Percentiles rank a stretch among this genome's conserved stretches.
phyloP scores from a whole-genome alignment of 768 basidiomycete genomes.

The Lactifluus subvellereus region DNA sequence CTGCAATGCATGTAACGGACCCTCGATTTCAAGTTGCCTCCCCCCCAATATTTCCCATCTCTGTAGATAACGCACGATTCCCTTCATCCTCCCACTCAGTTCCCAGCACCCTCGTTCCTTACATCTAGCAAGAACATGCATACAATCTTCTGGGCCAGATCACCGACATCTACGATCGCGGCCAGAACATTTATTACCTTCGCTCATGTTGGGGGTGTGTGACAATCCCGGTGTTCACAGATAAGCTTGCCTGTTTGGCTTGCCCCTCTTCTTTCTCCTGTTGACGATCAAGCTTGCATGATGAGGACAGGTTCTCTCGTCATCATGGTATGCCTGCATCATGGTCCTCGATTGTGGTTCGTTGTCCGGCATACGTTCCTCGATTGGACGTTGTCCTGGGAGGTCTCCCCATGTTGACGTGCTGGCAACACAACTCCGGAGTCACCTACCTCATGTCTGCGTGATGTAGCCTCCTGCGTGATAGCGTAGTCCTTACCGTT shows the following conservation, averaged over 20 bases:
- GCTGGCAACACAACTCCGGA: not conserved
- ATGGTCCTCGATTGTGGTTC: conserved; percentile 1
- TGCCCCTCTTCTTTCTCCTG: not conserved
- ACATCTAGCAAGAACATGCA: not conserved
- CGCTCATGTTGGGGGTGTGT: conserved; percentile 1
- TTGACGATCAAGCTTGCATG: conserved; percentile 1
- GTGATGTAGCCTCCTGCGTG: conserved; percentile 8
- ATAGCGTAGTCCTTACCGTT: conserved; percentile 6
- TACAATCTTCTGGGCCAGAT: conserved; percentile 8
- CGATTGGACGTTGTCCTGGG: not conserved
- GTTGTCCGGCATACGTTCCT: not conserved
- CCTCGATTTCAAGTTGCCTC: conserved; percentile 11
- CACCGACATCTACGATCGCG: conserved; percentile 1
- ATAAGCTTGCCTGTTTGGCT: conserved; percentile 1
- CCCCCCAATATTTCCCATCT: conserved; percentile 3
- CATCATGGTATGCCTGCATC: not conserved
- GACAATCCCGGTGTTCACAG: not conserved
- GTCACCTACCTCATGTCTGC: conserved; percentile 18
- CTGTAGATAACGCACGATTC: not conserved
- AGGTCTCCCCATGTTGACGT: not conserved
- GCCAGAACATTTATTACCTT: conserved; percentile 5
- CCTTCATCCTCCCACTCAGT: not conserved
- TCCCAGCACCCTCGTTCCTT: conserved; percentile 17
- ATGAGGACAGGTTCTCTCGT: conserved; percentile 6
- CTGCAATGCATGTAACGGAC: not conserved